Evolutionary conservation across 176 grass and related monocot genomes (phyloP), one percentile per base, ranked within the genome.

Genomic region (Rhynchospora breviuscula): DNA sequence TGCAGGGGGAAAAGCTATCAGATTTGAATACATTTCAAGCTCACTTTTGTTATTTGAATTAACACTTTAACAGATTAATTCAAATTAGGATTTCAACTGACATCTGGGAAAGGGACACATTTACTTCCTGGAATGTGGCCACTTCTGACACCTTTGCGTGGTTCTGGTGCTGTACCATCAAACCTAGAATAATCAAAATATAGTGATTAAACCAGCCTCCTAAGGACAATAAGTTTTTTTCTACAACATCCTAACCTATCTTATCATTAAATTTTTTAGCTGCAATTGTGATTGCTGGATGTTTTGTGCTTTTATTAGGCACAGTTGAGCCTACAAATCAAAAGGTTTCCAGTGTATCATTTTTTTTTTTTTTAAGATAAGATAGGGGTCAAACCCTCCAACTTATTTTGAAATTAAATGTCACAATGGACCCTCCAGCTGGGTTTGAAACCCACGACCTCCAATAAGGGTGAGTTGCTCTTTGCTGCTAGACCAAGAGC

Each of bases 131-230:
- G 92, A 72, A 95, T 91, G 84, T 98, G 95, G 21, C 95, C 95
- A 86, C 95, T 98, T 83, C 88, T 90, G 83, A 95, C 87, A 18
- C 87, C 95, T 88, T 88, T 48, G 13, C 95, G 89, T 73, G 95
- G 95, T 83, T 94, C 95, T 91, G 95, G 95, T 26, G 86, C 87
- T 85, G 89, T 79, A 85, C 95, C 92, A 88, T 98, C 90, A 93
- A 95, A 95, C 83, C 95, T 98, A 84, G 17, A 46, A 80, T 86
- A 11, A 53, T 76, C 22, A 75, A 48, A 76, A 29, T 15, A 26
- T 52, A 76, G 19, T 76, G 48, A 76, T 29, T 54, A 14, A 52
- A 25, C 46, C 45, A 75, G 51, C 19, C 52, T 26, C 35, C 5
- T 67, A 18, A 4, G 5, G 6, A 79, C 8, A 79, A 57, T 31